Percentiles rank a stretch among this genome's conserved stretches.
Evolutionary conservation across 2,329 filamentous ascomycete genomes (phyloP).

Genomic region (Aspergillus alliaceus): DNA sequence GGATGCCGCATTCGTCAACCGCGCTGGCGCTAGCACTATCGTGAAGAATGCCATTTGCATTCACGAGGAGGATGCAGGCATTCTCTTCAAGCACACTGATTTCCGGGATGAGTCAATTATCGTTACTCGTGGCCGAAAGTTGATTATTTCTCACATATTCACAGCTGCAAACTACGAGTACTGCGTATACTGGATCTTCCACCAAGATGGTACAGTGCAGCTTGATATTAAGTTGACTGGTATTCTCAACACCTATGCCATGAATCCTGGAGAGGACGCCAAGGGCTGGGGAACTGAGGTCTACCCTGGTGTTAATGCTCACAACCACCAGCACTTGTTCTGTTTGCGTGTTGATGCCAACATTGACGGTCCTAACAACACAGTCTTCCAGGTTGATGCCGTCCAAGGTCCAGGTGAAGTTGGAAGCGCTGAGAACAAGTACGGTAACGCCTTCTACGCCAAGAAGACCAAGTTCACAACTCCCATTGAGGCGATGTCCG

Average conservation of each 20-base stretch:
- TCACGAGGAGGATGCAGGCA: constrained; percentile 88
- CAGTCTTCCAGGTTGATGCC: constrained; percentile 80
- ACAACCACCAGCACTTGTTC: constrained; percentile 96
- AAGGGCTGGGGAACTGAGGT: constrained; percentile 90
- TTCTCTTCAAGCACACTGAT: constrained; percentile 92
- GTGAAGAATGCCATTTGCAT: constrained; percentile 96
- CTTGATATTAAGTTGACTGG: constrained; percentile 89
- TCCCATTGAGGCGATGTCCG: constrained; percentile 66
- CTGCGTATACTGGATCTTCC: constrained; percentile 83
- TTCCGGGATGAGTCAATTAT: constrained; percentile 87
- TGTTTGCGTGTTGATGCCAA: constrained; percentile 85
- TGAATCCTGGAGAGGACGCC: constrained; percentile 77
- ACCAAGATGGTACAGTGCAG: constrained; percentile 89
- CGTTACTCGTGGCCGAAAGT: constrained; percentile 80
- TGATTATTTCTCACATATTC: constrained; percentile 88
- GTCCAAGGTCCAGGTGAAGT: constrained; percentile 69
- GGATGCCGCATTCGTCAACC: constrained; percentile 80
- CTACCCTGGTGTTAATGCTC: constrained; percentile 86
- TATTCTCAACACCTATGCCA: constrained; percentile 86
- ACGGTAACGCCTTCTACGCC: constrained; percentile 88
- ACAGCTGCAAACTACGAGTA: constrained; percentile 97
- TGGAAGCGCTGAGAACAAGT: constrained; percentile 77
- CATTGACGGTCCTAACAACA: constrained; percentile 81
- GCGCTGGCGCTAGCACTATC: constrained; percentile 69
- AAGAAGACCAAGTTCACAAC: constrained; percentile 78